Evolutionary conservation across 768 basidiomycete genomes (phyloP).

Genomic region (Nidularia sp.): DNA sequence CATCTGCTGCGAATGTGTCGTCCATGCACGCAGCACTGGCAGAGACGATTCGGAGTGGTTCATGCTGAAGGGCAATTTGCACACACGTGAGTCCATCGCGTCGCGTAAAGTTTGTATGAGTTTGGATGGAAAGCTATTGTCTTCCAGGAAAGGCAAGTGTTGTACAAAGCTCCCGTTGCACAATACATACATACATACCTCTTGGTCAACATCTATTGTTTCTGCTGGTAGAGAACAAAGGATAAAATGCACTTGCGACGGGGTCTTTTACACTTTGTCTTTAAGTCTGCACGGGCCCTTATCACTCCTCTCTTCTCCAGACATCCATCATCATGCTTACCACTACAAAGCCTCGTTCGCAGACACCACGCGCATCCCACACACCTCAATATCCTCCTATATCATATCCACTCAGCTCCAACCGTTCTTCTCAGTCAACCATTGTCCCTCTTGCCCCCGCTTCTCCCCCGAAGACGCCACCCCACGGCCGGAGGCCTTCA

Average conservation of each 20-base stretch:
- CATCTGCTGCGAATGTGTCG: neutral
- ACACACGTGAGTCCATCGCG: constrained; percentile 8
- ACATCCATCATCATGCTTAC: constrained; percentile 14
- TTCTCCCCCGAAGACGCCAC: constrained; percentile 10
- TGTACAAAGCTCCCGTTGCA: neutral
- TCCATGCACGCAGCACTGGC: neutral
- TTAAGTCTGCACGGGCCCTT: neutral
- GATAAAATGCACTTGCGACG: neutral
- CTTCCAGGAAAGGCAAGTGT: constrained; percentile 8
- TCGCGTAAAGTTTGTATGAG: neutral
- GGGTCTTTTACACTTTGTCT: neutral
- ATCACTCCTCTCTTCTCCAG: neutral
- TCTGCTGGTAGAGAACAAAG: neutral
- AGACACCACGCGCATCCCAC: constrained; percentile 21
- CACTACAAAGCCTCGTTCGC: constrained; percentile 24
- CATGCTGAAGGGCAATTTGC: neutral
- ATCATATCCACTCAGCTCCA: constrained; percentile 14
- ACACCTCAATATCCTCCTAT: constrained; percentile 16
- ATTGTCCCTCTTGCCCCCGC: constrained; percentile 2
- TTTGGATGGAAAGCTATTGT: neutral
- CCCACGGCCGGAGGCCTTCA: constrained; percentile 27
- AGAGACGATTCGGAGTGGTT: neutral
- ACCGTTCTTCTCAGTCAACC: constrained; percentile 11
- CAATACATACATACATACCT: no score
- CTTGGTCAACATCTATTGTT: no score